Conservation (phyloP, 2,329 filamentous ascomycete genomes). For the Cadophora gregata region DNA sequence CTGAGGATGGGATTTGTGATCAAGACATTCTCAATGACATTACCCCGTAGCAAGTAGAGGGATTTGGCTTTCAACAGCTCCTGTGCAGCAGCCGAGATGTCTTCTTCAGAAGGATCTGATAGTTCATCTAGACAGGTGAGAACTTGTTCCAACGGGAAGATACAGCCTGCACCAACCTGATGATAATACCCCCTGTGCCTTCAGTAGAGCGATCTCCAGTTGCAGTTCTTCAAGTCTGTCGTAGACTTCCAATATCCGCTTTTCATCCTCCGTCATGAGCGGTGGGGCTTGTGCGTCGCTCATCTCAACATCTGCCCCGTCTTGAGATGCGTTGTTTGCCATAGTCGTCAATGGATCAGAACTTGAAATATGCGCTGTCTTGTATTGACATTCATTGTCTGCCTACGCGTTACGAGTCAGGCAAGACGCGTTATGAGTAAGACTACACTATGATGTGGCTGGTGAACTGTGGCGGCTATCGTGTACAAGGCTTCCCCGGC, state of each 20-base stretch:
- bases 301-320: constrained; percentile 41
- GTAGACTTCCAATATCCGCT: constrained; percentile 70
- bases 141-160: neutral
- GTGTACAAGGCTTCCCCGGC: constrained; percentile 26
- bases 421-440: constrained; percentile 19
- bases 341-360: neutral
- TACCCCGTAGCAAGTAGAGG: constrained; percentile 71
- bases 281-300: constrained; percentile 44
- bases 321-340: constrained; percentile 22
- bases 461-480: constrained; percentile 16
- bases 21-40: constrained; percentile 71
- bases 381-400: constrained; percentile 16
- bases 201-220: constrained; percentile 72
- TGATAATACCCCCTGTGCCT: constrained; percentile 47
- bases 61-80: constrained; percentile 72
- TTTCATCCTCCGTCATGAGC: constrained; percentile 69
- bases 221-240: constrained; percentile 74
- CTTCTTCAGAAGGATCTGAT: constrained; percentile 53
- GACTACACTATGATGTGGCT: constrained; percentile 12
- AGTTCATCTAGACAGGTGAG: constrained; percentile 35
- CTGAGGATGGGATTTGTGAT: constrained; percentile 78
- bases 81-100: constrained; percentile 63
- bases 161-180: constrained; percentile 33
- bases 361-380: neutral
- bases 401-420: constrained; percentile 9